These are phyloP conservation scores for Aureobasidium sp. DNA, from an alignment of 2,329 filamentous ascomycete species.

Conservation along the genomic window DNA sequence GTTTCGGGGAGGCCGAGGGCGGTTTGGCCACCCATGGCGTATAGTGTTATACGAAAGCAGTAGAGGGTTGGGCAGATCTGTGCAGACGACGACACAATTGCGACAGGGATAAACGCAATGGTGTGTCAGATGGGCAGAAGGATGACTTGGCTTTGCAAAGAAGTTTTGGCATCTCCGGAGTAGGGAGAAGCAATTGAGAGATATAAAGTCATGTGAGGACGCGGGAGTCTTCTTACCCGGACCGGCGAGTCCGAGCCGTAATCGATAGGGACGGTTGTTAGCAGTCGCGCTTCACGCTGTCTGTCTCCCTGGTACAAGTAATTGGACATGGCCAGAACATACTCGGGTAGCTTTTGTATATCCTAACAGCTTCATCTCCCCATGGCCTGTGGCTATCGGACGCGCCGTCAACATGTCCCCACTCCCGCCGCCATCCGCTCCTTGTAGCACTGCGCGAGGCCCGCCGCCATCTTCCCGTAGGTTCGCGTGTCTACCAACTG, in stretches of 20 bases:
- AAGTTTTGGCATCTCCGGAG: not conserved
- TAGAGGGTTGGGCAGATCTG: not conserved
- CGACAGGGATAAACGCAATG: not conserved
- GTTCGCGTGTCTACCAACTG: slow-evolving; percentile 15
- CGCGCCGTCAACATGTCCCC: not conserved
- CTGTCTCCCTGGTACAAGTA: not conserved
- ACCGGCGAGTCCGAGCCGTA: not conserved
- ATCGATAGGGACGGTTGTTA: not conserved
- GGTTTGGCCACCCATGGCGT: slow-evolving; percentile 2
- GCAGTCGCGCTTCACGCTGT: not conserved
- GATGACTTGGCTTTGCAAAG: not conserved
- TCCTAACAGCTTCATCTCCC: not conserved
- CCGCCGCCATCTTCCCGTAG: slow-evolving; percentile 30
- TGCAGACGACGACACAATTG: not conserved
- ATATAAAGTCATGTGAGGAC: not conserved
- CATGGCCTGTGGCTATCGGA: not conserved
- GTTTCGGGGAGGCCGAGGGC: not conserved
- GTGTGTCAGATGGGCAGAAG: not conserved
- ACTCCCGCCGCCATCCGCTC: not conserved
- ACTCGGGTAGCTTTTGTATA: not conserved
- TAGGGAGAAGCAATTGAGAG: not conserved
- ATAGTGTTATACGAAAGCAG: not conserved
- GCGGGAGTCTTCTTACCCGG: not conserved
- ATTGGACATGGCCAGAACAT: not conserved
- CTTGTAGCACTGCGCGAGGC: not conserved